Evolutionary conservation across 169 alveolate genomes (phyloP).

Genomic region (Cyclospora cayetanensis): DNA sequence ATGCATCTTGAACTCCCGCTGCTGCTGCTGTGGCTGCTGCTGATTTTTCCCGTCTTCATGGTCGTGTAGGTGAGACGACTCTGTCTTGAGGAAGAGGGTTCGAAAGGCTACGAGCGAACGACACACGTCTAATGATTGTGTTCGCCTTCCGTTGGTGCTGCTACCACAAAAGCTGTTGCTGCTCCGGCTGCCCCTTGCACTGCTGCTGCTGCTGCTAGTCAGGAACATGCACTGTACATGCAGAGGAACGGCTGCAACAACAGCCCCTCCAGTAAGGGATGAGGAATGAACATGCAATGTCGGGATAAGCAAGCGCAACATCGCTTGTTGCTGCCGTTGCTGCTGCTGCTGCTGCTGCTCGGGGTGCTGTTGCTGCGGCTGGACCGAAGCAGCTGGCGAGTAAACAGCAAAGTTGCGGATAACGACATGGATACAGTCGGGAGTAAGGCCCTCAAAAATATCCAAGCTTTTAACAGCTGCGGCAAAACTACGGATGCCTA

Average conservation of each 20-base stretch:
- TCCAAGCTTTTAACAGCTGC: background rate
- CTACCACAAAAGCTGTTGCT: background rate
- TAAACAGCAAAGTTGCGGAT: slow-evolving; percentile 39
- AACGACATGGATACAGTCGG: background rate
- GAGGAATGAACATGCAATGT: slow-evolving; percentile 54
- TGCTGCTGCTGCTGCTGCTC: slow-evolving; percentile 5
- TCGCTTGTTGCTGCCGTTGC: slow-evolving; percentile 15
- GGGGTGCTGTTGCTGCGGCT: background rate
- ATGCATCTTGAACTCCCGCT: background rate
- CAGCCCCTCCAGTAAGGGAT: slow-evolving; percentile 46
- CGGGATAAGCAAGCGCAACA: slow-evolving; percentile 35
- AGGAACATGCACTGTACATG: slow-evolving; percentile 32
- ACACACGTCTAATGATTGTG: background rate
- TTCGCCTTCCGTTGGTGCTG: background rate
- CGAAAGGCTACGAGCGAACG: too few relatives aligned
- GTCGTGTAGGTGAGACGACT: too few relatives aligned
- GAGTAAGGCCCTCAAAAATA: background rate
- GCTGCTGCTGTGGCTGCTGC: slow-evolving; percentile 15
- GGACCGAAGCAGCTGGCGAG: slow-evolving; percentile 49
- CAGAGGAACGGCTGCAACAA: slow-evolving; percentile 23
- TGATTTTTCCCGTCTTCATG: background rate
- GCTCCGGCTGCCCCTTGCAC: slow-evolving; percentile 32
- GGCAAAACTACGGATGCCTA: background rate
- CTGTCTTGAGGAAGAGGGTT: too few relatives aligned
- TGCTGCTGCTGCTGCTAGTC: slow-evolving; percentile 20